Evolutionary conservation across 2,329 filamentous ascomycete genomes (phyloP).

Genomic region (Fusarium duplospermum): DNA sequence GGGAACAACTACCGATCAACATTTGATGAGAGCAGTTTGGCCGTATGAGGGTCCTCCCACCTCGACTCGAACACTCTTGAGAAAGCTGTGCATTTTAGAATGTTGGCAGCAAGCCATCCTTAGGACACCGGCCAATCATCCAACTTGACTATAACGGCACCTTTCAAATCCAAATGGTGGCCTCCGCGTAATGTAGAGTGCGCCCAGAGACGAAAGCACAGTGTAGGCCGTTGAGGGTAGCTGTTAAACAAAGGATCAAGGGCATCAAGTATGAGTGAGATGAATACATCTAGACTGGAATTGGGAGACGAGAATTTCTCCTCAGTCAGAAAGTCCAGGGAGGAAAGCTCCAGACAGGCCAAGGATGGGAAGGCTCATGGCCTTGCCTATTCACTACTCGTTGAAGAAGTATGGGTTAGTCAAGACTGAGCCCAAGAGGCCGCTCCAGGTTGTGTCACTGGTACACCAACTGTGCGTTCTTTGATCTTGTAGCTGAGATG

Average conservation of each 20-base stretch:
- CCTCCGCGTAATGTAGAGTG: too few relatives aligned
- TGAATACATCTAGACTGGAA: background rate
- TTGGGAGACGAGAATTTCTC: background rate
- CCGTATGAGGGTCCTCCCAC: too few relatives aligned
- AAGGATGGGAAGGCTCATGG: background rate
- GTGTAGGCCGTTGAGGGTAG: too few relatives aligned
- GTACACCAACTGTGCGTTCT: background rate
- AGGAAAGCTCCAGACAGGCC: background rate
- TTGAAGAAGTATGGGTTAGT: background rate
- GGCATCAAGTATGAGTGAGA: background rate
- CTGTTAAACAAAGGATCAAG: background rate
- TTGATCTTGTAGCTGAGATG: background rate
- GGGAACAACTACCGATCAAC: too few relatives aligned
- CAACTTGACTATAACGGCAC: too few relatives aligned
- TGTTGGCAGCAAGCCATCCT: too few relatives aligned
- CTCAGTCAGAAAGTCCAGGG: background rate
- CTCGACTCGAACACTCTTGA: too few relatives aligned
- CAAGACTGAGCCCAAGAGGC: background rate
- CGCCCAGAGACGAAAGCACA: too few relatives aligned
- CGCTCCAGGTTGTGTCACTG: background rate
- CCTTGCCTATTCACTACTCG: background rate
- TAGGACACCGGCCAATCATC: too few relatives aligned
- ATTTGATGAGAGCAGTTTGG: too few relatives aligned
- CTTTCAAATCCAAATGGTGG: too few relatives aligned
- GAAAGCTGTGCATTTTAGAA: too few relatives aligned